Percentiles rank a stretch among this genome's conserved stretches.
Conservation (phyloP, 441 rosid species). For the Pelargonium citronellum region DNA sequence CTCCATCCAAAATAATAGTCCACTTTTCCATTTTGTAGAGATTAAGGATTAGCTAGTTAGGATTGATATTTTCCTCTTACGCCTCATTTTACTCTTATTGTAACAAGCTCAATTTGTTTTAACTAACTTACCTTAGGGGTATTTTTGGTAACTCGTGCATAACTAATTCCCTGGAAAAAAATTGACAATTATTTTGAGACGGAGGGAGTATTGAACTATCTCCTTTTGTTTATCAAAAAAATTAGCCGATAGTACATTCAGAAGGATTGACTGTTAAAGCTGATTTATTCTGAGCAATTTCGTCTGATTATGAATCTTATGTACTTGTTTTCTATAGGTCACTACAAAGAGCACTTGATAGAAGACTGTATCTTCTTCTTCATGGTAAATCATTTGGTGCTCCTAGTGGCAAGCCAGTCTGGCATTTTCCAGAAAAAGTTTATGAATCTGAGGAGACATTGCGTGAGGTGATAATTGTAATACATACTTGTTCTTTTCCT, state of each 20-base stretch:
- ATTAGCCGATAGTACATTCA: background rate
- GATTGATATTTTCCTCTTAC: no score
- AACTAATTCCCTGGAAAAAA: no score
- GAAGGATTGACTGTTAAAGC: background rate
- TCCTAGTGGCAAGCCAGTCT: constrained; percentile 50
- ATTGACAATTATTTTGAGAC: no score
- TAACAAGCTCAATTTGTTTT: no score
- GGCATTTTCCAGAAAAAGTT: constrained; percentile 94
- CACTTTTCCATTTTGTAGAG: no score
- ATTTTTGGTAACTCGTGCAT: no score
- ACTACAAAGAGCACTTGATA: constrained; percentile 61
- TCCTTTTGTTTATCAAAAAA: no score
- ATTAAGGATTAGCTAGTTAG: no score
- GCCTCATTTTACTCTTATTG: no score
- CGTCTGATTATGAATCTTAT: background rate
- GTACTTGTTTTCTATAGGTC: constrained; percentile 22
- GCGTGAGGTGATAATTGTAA: constrained; percentile 52
- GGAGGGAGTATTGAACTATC: no score
- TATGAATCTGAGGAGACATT: constrained; percentile 81
- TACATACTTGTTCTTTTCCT: background rate
- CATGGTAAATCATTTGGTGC: constrained; percentile 54
- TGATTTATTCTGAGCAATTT: background rate
- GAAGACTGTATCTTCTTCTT: constrained; percentile 74
- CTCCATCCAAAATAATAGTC: no score
- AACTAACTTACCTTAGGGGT: no score